These are phyloP conservation scores for Annulohypoxylon moriforme DNA, from an alignment of 495 filamentous ascomycete genomes.

Conservation along the genomic window DNA sequence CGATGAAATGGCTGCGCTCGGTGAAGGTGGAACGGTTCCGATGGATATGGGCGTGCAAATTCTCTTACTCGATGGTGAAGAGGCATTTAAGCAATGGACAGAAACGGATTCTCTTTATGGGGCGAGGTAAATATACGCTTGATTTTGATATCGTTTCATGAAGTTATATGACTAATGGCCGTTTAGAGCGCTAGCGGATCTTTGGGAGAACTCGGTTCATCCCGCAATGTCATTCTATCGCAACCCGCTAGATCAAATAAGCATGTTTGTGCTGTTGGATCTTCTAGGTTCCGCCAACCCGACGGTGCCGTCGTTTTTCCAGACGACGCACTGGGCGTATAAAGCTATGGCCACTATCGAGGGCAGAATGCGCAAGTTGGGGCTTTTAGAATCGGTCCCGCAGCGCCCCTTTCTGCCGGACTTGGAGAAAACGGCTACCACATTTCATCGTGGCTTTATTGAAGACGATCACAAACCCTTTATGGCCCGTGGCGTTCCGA, in stretches of 20 bases:
- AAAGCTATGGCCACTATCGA: constrained; percentile 74
- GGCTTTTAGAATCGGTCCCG: constrained; percentile 52
- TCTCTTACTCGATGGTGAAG: constrained; percentile 91
- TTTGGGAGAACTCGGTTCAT: constrained; percentile 75
- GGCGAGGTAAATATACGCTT: constrained; percentile 63
- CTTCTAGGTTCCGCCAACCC: constrained; percentile 80
- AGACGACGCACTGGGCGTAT: constrained; percentile 95
- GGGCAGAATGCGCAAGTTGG: constrained; percentile 69
- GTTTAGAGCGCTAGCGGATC: constrained; percentile 72
- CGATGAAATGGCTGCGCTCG: constrained; percentile 72
- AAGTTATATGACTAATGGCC: constrained; percentile 20
- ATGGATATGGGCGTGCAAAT: constrained; percentile 89
- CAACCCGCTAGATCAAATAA: constrained; percentile 79
- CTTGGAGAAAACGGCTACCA: constrained; percentile 60
- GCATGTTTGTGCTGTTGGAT: constrained; percentile 92
- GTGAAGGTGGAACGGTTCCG: constrained; percentile 64
- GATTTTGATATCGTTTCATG: neutral
- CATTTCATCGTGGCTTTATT: constrained; percentile 63
- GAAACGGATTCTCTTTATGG: constrained; percentile 87
- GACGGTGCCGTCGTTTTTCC: constrained; percentile 81
- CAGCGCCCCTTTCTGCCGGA: constrained; percentile 60
- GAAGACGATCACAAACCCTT: constrained; percentile 94
- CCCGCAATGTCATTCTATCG: constrained; percentile 78
- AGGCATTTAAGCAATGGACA: constrained; percentile 86
- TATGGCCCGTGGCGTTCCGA: constrained; percentile 81